Percentiles rank a stretch among this genome's conserved stretches.
Conservation (phyloP, 257 asterid species). For the Cordia subcordata region DNA sequence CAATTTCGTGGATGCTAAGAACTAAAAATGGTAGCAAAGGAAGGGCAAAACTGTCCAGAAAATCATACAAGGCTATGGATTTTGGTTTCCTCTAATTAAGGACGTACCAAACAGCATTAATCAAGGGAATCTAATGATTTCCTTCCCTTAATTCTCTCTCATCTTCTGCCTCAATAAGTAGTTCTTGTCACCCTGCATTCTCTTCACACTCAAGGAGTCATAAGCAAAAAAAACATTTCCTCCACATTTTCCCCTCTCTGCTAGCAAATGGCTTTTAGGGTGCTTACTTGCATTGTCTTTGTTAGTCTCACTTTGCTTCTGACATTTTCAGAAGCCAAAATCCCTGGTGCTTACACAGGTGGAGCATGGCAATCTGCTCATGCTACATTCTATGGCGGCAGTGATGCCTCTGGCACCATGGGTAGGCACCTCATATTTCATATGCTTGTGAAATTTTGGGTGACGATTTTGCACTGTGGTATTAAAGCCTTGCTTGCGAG, state of each 20-base stretch:
- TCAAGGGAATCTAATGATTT: constrained; percentile 5
- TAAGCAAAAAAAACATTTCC: neutral
- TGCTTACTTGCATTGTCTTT: constrained; percentile 20
- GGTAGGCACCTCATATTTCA: constrained; percentile 26
- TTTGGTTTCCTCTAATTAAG: constrained; percentile 21
- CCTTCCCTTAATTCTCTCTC: constrained; percentile 13
- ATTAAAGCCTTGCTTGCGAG: no score
- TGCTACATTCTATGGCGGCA: constrained; percentile 69
- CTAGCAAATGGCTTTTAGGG: neutral
- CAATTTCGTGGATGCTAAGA: no score
- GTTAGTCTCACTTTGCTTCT: neutral
- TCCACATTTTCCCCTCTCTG: neutral
- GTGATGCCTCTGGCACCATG: constrained; percentile 73
- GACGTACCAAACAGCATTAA: constrained; percentile 15
- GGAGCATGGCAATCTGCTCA: constrained; percentile 50
- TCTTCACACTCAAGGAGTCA: constrained; percentile 3
- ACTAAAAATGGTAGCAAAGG: no score
- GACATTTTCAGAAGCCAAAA: constrained; percentile 22
- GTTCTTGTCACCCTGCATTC: constrained; percentile 8
- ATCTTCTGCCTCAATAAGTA: constrained; percentile 37
- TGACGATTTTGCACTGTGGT: no score
- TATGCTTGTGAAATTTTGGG: no score
- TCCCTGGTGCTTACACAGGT: constrained; percentile 49
- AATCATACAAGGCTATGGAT: neutral
- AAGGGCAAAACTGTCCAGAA: constrained; percentile 5